Percentiles rank a stretch among this genome's conserved stretches.
Evolutionary conservation across 78 protist genomes (phyloP).

Genomic region (Salpingoeca rosetta): DNA sequence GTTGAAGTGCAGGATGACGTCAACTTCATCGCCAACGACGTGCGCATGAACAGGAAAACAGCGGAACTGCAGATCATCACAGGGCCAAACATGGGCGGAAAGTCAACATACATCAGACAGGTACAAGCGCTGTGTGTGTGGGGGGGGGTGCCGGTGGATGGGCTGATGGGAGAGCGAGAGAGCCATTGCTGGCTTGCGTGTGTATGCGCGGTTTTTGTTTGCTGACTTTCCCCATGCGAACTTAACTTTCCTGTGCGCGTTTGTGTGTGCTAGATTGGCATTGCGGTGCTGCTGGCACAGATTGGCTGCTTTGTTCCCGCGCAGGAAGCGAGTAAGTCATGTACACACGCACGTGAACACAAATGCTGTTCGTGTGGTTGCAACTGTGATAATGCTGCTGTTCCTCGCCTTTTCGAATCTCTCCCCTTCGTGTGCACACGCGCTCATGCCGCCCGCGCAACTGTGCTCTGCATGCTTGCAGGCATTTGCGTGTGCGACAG

Average conservation of each 20-base stretch:
- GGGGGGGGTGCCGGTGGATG: too few relatives aligned
- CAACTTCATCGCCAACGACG: conserved; percentile 80
- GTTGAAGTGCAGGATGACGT: conserved; percentile 72
- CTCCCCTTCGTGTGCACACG: too few relatives aligned
- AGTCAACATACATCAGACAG: conserved; percentile 73
- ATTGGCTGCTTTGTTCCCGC: conserved; percentile 97
- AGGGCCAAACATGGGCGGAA: conserved; percentile 87
- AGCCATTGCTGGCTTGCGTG: too few relatives aligned
- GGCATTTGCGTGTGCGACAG: conserved; percentile 52
- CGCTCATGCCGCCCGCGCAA: neutral
- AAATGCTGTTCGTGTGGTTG: too few relatives aligned
- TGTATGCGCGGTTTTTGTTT: too few relatives aligned
- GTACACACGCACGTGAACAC: too few relatives aligned
- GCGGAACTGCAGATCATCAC: conserved; percentile 68
- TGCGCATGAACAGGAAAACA: conserved; percentile 16
- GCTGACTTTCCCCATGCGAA: too few relatives aligned
- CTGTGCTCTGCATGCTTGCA: conserved; percentile 7
- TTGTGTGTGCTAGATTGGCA: conserved; percentile 54
- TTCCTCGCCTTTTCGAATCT: too few relatives aligned
- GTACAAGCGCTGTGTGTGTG: neutral
- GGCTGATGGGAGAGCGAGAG: too few relatives aligned
- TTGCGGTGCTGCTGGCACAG: conserved; percentile 89
- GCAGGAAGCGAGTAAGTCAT: too few relatives aligned
- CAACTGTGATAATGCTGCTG: too few relatives aligned
- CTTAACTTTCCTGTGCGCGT: neutral